Base-by-base conservation (phyloP, 129 eudicot species). In the Glebionis coronaria region DNA sequence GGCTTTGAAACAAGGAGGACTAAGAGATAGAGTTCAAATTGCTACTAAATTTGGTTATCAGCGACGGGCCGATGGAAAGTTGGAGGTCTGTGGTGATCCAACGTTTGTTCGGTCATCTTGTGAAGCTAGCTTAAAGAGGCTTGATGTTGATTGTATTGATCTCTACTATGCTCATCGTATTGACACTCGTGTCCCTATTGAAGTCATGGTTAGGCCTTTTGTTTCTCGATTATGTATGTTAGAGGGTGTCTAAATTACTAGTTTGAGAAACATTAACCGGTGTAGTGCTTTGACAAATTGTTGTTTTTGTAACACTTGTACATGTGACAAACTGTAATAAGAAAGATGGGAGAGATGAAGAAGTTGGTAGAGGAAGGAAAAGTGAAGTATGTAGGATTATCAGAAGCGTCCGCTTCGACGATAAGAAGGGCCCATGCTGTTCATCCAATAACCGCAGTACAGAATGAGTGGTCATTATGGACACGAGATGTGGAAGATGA, bases 361-460 rank as follows among this genome's bases (percentile, higher is more conserved):
- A 83, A 87, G 63, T 73, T 87, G 67, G 95, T 87, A 15, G 79
- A 82, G 61, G 91, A 85, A 70, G 91, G 91, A 0, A 85, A 85
- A 63, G 70, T 85, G 64, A 85, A 87, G 38, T 31, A 31, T 31
- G 9, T 31, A 31, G 38, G 38, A 31, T 31, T 31, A 31, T 31
- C 38, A 31, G 38, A 31, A 31, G 38, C 38, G 5, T 31, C 38
- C 5, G 38, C 38, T 31, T 31, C 38, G 8, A 31, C 91, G 14
- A 85, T 85, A 40, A 76, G 95, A 79, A 83, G 95, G 19, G 95
- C 95, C 9, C 87, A 83, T 71, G 90, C 83, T 18, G 83, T 87
- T 60, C 95, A 87, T 78, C 95, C 95, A 5, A 75, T 83, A 50
- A 31, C 38, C 5, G 9, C 38, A 31, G 38, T 31, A 5, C 38